phyloP scores from a whole-genome alignment of 345 rosid species.

The Eucalyptus lansdowneana region DNA sequence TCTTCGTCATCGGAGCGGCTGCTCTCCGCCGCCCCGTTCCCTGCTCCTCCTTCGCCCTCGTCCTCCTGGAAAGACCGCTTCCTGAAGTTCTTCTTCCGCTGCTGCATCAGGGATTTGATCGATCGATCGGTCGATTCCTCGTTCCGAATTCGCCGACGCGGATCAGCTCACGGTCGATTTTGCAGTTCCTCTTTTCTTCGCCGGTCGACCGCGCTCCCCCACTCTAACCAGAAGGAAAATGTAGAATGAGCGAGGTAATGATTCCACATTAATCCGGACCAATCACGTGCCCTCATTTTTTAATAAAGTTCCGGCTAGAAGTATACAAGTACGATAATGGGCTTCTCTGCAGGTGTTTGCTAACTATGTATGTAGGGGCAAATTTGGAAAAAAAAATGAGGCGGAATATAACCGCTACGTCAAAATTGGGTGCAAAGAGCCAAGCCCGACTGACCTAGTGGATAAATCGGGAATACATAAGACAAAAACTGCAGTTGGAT shows the following conservation, averaged over 20 bases:
- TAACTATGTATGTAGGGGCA: no score
- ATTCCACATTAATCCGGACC: no score
- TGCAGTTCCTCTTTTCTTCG: not conserved
- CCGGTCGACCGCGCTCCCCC: not conserved
- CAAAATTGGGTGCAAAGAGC: not conserved
- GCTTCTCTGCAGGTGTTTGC: rapidly evolving
- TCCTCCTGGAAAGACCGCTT: slow-evolving; percentile 52
- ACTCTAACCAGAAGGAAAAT: no score
- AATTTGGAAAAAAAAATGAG: no score
- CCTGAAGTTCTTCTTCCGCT: slow-evolving; percentile 46
- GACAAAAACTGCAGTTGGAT: not conserved
- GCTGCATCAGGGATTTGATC: not conserved
- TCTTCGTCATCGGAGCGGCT: slow-evolving; percentile 51
- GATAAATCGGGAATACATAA: not conserved
- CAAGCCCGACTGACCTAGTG: not conserved
- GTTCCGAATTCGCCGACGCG: not conserved
- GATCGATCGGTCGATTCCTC: not conserved
- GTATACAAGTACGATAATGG: no score
- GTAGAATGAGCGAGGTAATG: no score
- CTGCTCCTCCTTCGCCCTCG: slow-evolving; percentile 17
- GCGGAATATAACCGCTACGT: no score
- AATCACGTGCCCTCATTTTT: no score
- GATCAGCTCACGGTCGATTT: not conserved
- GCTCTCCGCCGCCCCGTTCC: not conserved
- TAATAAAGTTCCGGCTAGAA: no score